Conservation (phyloP, 208 protist species). For the Crithidia fasciculata region DNA sequence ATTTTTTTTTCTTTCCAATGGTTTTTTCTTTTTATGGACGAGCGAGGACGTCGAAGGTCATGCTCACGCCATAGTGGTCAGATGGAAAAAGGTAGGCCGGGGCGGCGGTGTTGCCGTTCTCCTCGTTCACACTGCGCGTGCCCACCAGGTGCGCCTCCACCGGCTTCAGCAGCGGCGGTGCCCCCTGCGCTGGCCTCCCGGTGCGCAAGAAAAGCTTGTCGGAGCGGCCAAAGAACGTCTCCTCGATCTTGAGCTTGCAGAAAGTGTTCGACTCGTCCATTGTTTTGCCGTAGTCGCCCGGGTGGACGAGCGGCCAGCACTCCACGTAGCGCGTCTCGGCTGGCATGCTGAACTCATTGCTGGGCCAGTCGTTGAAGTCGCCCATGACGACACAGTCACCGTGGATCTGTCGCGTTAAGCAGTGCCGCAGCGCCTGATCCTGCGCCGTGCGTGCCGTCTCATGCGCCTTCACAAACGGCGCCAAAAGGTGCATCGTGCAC, state of each 20-base stretch:
- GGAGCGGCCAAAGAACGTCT: slow-evolving; percentile 90
- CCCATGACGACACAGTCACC: slow-evolving; percentile 85
- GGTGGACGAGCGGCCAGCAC: slow-evolving; percentile 83
- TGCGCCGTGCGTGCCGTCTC: slow-evolving; percentile 79
- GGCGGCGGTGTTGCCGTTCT: slow-evolving; percentile 73
- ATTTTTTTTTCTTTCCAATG: slow-evolving; percentile 1
- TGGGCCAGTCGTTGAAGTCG: slow-evolving; percentile 93
- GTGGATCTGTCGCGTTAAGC: slow-evolving; percentile 51
- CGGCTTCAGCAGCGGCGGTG: slow-evolving; percentile 43
- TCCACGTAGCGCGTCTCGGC: slow-evolving; percentile 72
- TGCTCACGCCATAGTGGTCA: slow-evolving; percentile 90
- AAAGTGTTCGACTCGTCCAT: slow-evolving; percentile 93
- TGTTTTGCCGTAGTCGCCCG: slow-evolving; percentile 74
- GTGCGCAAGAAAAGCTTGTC: slow-evolving; percentile 89
- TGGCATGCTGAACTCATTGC: slow-evolving; percentile 88
- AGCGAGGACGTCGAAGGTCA: slow-evolving; percentile 48
- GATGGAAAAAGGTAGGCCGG: slow-evolving; percentile 90
- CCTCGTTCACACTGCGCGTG: slow-evolving; percentile 83
- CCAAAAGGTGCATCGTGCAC: slow-evolving; percentile 70
- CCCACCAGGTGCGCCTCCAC: slow-evolving; percentile 82
- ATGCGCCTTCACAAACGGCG: slow-evolving; percentile 79
- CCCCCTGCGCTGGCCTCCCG: background rate
- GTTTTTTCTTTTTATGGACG: background rate
- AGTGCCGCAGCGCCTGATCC: slow-evolving; percentile 66
- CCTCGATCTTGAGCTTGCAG: slow-evolving; percentile 92